Conservation (phyloP, 331 rosid genomes). For the Erythrophleum ivorense region DNA sequence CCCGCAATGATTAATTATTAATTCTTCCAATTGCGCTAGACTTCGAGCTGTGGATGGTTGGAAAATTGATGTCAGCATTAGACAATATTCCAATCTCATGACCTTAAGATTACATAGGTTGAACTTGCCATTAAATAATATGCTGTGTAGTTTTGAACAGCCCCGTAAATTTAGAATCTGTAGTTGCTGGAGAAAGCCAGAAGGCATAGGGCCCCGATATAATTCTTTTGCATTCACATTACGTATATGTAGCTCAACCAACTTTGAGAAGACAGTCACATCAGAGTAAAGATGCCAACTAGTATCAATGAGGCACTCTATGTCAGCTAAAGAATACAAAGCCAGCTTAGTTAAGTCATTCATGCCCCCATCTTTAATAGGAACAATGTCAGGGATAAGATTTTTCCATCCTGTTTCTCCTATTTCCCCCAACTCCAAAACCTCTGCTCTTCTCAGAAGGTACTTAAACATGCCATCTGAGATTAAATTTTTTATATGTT, state of each 20-base stretch:
- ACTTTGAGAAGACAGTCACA: neutral
- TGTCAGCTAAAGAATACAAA: neutral
- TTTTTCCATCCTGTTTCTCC: neutral
- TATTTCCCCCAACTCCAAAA: neutral
- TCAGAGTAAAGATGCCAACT: neutral
- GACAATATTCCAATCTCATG: neutral
- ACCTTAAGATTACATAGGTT: neutral
- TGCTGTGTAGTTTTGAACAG: neutral
- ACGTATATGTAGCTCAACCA: neutral
- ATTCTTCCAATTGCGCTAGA: neutral
- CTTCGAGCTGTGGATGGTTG: neutral
- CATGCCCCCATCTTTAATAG: neutral
- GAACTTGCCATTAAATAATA: neutral
- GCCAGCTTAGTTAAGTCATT: neutral
- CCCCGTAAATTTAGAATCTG: neutral
- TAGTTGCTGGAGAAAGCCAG: neutral
- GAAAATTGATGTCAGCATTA: neutral
- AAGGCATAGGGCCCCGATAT: neutral
- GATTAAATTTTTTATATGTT: neutral
- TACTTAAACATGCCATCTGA: constrained; percentile 9
- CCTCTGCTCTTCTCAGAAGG: neutral
- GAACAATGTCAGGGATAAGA: constrained; percentile 27
- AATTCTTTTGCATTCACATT: neutral
- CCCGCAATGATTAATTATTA: fast-evolving
- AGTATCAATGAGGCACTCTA: constrained; percentile 5